Percentiles rank a stretch among this genome's conserved stretches.
These are phyloP conservation scores for Penstemon eatonii DNA, from an alignment of 257 asterid species.

Conservation along the genomic window DNA sequence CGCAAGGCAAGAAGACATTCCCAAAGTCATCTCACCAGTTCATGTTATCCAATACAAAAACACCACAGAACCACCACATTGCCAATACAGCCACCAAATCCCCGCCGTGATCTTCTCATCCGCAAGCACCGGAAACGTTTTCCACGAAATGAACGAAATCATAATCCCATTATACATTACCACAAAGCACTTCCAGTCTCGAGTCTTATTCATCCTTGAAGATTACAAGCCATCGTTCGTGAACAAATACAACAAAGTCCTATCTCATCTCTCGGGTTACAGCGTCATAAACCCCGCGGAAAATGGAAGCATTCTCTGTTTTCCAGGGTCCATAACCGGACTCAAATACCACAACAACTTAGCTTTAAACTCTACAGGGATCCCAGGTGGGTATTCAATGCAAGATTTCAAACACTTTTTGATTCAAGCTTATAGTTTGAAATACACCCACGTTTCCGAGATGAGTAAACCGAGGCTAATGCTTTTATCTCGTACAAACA, in stretches of 20 bases:
- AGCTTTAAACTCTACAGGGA: constrained; percentile 7
- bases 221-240: constrained; percentile 50
- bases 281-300: constrained; percentile 39
- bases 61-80: constrained; percentile 23
- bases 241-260: constrained; percentile 41
- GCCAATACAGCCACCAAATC: constrained; percentile 13
- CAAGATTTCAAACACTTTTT: constrained; percentile 20
- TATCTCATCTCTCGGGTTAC: constrained; percentile 42
- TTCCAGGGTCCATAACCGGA: constrained; percentile 52
- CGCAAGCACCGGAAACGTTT: constrained; percentile 41
- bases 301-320: constrained; percentile 50
- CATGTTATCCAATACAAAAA: constrained; percentile 26
- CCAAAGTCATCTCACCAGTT: constrained; percentile 29
- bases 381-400: constrained; percentile 26
- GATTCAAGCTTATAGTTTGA: constrained; percentile 2
- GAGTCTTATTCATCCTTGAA: constrained; percentile 43
- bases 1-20: constrained; percentile 33
- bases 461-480: constrained; percentile 41
- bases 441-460: constrained; percentile 7
- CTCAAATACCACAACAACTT: constrained; percentile 52
- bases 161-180: constrained; percentile 53
- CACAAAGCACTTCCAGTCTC: constrained; percentile 43
- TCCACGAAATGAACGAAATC: constrained; percentile 58
- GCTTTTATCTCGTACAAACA: constrained; percentile 46
- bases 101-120: constrained; percentile 32